phyloP scores from a whole-genome alignment of 495 filamentous ascomycete species.

The Polyplosphaeria fusca region DNA sequence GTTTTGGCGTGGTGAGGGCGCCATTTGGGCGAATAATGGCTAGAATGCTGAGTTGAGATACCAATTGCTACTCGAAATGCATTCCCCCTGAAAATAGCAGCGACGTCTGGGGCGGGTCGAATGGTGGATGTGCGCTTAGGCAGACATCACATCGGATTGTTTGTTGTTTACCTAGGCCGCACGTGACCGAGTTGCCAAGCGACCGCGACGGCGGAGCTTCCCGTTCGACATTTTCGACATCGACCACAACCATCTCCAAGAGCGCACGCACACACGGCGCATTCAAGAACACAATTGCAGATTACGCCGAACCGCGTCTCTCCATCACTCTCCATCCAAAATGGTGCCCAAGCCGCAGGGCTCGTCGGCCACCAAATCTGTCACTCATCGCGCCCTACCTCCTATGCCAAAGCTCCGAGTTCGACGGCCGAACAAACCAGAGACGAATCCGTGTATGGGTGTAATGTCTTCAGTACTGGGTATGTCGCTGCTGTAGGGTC shows the following conservation, averaged over 20 bases:
- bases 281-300: too few relatives aligned
- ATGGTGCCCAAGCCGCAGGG: constrained; percentile 51
- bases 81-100: not conserved
- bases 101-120: not conserved
- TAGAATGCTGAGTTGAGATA: not conserved
- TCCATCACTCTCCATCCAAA: too few relatives aligned
- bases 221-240: too few relatives aligned
- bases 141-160: not conserved
- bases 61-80: constrained; percentile 2
- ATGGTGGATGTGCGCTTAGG: not conserved
- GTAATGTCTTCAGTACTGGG: constrained; percentile 89
- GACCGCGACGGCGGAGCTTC: too few relatives aligned
- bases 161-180: too few relatives aligned
- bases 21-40: constrained; percentile 10
- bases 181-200: too few relatives aligned
- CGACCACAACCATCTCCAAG: too few relatives aligned
- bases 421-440: constrained; percentile 70
- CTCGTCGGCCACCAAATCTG: constrained; percentile 28
- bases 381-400: constrained; percentile 66
- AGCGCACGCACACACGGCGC: too few relatives aligned
- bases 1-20: constrained; percentile 22
- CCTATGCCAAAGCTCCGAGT: constrained; percentile 82
- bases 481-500: constrained; percentile 47
- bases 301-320: too few relatives aligned
- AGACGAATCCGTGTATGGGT: constrained; percentile 73